Percentiles rank a stretch among this genome's conserved stretches.
Evolutionary conservation across 1,139 yeast genomes (phyloP).

Genomic region (Pichia sp.): DNA sequence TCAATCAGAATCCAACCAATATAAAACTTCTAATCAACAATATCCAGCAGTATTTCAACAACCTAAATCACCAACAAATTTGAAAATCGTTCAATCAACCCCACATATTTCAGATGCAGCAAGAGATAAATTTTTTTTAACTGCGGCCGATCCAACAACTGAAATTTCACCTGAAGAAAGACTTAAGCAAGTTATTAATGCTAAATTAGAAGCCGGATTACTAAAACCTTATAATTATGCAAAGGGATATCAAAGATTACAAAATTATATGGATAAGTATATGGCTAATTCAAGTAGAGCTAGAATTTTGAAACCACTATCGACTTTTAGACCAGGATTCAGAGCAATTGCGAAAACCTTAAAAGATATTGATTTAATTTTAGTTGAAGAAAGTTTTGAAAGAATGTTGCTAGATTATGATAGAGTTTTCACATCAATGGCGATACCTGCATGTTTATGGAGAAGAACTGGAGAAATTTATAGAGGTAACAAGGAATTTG

Average conservation of each 20-base stretch:
- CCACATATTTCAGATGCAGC: constrained; percentile 72
- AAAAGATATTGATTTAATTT: constrained; percentile 84
- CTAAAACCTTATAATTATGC: constrained; percentile 92
- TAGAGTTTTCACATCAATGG: constrained; percentile 94
- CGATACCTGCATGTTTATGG: constrained; percentile 97
- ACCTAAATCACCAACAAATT: not conserved
- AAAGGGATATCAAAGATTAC: constrained; percentile 85
- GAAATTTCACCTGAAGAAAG: constrained; percentile 94
- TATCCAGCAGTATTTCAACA: not conserved
- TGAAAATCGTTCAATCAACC: not conserved
- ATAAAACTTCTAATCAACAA: constrained; percentile 6
- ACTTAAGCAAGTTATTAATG: constrained; percentile 89
- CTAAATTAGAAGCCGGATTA: constrained; percentile 90
- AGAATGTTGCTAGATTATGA: constrained; percentile 90
- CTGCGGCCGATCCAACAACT: constrained; percentile 96
- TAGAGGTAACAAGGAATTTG: constrained; percentile 94
- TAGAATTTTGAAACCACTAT: constrained; percentile 80
- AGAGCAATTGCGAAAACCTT: constrained; percentile 87
- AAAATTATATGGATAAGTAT: constrained; percentile 86
- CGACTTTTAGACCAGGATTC: constrained; percentile 88
- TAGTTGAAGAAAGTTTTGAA: constrained; percentile 93
- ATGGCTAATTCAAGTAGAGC: constrained; percentile 83
- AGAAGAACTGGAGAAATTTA: constrained; percentile 95
- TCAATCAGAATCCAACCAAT: not conserved
- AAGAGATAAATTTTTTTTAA: constrained; percentile 84